phyloP scores from a whole-genome alignment of 2,329 filamentous ascomycete genomes.

The Herpotrichia juniperi region DNA sequence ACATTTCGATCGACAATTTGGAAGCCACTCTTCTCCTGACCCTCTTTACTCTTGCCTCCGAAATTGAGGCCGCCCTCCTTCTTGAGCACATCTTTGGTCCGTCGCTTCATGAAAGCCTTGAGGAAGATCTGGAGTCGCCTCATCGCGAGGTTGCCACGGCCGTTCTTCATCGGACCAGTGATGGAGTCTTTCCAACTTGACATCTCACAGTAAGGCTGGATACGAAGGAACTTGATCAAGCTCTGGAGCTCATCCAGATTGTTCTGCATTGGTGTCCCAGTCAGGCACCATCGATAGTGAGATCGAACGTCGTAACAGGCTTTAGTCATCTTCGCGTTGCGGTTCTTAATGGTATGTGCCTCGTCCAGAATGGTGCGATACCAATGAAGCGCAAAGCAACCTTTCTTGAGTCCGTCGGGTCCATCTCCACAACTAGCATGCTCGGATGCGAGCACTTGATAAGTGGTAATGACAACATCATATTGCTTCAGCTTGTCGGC shows the following conservation, averaged over 20 bases:
- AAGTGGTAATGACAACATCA: constrained; percentile 97
- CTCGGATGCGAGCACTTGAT: constrained; percentile 93
- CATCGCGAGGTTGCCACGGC: constrained; percentile 87
- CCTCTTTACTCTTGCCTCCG: constrained; percentile 69
- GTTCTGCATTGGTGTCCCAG: constrained; percentile 97
- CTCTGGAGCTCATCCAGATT: constrained; percentile 96
- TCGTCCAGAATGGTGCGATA: constrained; percentile 95
- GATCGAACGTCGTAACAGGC: constrained; percentile 84
- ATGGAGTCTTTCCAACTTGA: constrained; percentile 91
- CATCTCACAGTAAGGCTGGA: constrained; percentile 88
- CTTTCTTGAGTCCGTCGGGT: constrained; percentile 69
- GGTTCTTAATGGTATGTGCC: constrained; percentile 98
- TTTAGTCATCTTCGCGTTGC: constrained; percentile 93
- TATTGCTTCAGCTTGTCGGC: constrained; percentile 79
- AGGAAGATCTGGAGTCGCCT: constrained; percentile 82
- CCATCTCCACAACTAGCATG: constrained; percentile 72
- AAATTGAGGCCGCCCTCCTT: constrained; percentile 81
- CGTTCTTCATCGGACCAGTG: constrained; percentile 85
- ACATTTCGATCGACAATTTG: constrained; percentile 92
- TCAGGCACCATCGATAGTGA: constrained; percentile 94
- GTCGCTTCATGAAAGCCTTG: constrained; percentile 96
- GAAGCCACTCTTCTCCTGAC: constrained; percentile 70
- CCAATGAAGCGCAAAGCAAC: constrained; percentile 92
- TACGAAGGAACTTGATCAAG: constrained; percentile 87
- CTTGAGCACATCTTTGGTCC: constrained; percentile 96